A percentile compares a stretch with the other conserved stretches of the same genome.
Conservation (phyloP, 2,329 filamentous ascomycete species). For the Beauveria scarabaeidicola region DNA sequence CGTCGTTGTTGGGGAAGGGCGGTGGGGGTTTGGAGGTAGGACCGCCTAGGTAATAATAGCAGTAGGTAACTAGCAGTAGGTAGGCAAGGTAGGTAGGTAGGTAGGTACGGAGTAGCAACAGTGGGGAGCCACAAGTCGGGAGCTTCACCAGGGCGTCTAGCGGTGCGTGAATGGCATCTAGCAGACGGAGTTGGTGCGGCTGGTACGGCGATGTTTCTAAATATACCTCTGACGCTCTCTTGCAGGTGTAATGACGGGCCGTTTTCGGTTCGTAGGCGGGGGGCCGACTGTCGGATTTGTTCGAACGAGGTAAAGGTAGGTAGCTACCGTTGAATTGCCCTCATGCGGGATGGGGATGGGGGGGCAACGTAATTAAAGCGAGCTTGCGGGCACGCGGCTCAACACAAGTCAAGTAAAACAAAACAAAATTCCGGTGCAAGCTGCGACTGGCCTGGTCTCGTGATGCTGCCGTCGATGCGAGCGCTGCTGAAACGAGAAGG, state of each 20-base stretch:
- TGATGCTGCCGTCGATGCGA: neutral
- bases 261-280: neutral
- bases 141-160: neutral
- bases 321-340: neutral
- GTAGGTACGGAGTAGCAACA: neutral
- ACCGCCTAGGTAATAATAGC: neutral
- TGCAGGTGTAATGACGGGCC: neutral
- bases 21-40: conserved; percentile 2
- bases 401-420: neutral
- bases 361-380: neutral
- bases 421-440: neutral
- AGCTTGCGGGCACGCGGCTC: neutral
- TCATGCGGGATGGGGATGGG: conserved; percentile 9
- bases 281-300: neutral
- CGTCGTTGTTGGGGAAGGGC: conserved; percentile 11
- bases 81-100: too few relatives aligned
- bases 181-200: neutral
- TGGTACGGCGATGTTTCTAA: neutral
- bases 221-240: neutral
- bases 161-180: neutral
- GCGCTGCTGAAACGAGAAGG: conserved; percentile 3
- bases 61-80: neutral
- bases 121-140: neutral
- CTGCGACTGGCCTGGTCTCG: neutral
- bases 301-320: neutral